Evolutionary conservation across 108 stramenopile genomes (phyloP).

Genomic region (Cyclotella atomus): DNA sequence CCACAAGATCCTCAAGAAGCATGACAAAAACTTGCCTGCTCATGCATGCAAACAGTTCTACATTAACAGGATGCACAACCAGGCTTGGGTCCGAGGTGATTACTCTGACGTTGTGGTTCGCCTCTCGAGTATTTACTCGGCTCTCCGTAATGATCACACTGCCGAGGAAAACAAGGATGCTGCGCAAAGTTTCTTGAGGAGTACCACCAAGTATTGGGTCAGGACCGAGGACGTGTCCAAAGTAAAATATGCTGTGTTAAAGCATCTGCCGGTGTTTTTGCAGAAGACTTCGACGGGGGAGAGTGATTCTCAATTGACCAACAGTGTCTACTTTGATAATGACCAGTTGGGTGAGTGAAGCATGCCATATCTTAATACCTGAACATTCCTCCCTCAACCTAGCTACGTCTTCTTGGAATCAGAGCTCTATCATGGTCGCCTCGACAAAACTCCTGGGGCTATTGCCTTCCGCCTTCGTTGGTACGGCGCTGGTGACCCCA

Average conservation of each 20-base stretch:
- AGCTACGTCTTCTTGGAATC: background rate
- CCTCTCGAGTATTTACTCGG: constrained; percentile 79
- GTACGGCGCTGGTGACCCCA: constrained; percentile 92
- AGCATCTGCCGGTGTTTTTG: constrained; percentile 95
- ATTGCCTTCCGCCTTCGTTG: constrained; percentile 95
- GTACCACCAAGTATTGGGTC: constrained; percentile 98
- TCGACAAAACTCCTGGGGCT: constrained; percentile 95
- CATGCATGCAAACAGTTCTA: constrained; percentile 93
- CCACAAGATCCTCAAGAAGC: constrained; percentile 98
- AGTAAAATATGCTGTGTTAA: constrained; percentile 92
- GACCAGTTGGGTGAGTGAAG: constrained; percentile 74
- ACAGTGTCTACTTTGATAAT: constrained; percentile 92
- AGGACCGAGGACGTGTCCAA: constrained; percentile 93
- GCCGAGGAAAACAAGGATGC: constrained; percentile 79
- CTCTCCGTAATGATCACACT: constrained; percentile 77
- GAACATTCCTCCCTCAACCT: background rate
- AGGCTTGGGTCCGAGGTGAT: constrained; percentile 96
- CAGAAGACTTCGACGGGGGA: constrained; percentile 91
- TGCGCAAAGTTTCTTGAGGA: constrained; percentile 86
- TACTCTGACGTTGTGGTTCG: constrained; percentile 94
- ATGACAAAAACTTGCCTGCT: constrained; percentile 90
- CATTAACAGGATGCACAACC: constrained; percentile 93
- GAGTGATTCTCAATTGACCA: constrained; percentile 94
- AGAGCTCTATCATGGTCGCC: constrained; percentile 94
- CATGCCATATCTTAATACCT: background rate